Conservation (phyloP, 1,139 yeast genomes). For the Kurtzmaniella quercitrusa region DNA sequence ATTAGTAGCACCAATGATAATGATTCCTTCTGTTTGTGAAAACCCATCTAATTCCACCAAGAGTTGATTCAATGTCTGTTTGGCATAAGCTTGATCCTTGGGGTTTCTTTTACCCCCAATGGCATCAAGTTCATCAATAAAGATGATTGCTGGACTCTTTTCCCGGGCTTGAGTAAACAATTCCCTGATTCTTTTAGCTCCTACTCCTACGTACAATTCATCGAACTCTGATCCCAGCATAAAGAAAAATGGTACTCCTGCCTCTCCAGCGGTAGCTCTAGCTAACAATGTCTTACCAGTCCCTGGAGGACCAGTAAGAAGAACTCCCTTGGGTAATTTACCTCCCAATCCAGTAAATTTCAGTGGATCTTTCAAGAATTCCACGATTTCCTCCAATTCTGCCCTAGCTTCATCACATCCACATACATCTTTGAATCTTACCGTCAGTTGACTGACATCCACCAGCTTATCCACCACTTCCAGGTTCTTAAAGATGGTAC, state of each 20-base stretch:
- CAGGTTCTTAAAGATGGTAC: conserved; percentile 74
- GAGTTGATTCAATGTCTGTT: conserved; percentile 92
- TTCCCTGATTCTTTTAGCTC: conserved; percentile 96
- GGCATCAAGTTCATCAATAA: conserved; percentile 96
- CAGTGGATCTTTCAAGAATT: conserved; percentile 91
- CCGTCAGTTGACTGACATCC: conserved; percentile 84
- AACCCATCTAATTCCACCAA: conserved; percentile 96
- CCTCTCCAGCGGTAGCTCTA: conserved; percentile 98
- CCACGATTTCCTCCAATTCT: conserved; percentile 94
- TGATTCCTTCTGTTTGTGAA: conserved; percentile 87
- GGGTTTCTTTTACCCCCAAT: conserved; percentile 98
- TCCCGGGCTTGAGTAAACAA: conserved; percentile 89
- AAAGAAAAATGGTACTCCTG: conserved; percentile 97
- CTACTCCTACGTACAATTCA: conserved; percentile 97
- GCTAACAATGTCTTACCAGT: conserved; percentile 98
- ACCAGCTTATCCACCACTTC: conserved; percentile 73
- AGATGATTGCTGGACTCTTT: conserved; percentile 94
- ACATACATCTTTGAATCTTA: conserved; percentile 86
- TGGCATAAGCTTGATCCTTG: conserved; percentile 95
- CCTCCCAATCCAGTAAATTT: conserved; percentile 97
- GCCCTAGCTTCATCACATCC: conserved; percentile 99
- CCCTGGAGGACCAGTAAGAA: conserved; percentile 98
- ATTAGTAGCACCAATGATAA: conserved; percentile 96
- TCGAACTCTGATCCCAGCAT: conserved; percentile 99
- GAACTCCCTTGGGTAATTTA: conserved; percentile 92